phyloP scores from a whole-genome alignment of 139 green algal species.

The Marvania coccoides region DNA sequence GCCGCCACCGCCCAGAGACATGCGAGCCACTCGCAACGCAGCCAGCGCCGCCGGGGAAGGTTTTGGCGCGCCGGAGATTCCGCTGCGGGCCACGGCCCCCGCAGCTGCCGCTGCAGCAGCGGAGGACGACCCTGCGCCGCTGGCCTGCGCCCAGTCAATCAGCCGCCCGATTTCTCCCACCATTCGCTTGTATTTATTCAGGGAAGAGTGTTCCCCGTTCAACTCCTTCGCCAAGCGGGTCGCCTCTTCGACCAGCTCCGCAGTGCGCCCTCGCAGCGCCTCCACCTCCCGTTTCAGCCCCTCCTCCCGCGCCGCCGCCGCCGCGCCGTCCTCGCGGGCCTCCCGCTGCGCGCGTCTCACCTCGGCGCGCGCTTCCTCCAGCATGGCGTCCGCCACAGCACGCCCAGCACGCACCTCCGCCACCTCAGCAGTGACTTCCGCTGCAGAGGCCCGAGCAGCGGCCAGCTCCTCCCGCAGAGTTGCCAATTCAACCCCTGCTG shows the following conservation, averaged over 20 bases:
- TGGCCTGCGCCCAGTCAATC: constrained; percentile 26
- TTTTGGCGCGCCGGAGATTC: not conserved
- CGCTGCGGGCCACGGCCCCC: not conserved
- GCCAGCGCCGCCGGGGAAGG: not conserved
- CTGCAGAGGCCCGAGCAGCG: not conserved
- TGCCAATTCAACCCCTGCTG: not conserved
- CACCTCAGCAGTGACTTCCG: constrained; percentile 3
- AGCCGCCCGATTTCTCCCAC: constrained; percentile 26
- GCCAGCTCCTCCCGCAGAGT: constrained; percentile 7
- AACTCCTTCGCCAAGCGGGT: constrained; percentile 4
- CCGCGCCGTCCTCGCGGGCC: not conserved
- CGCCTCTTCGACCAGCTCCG: not conserved
- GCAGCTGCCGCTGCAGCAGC: constrained; percentile 1
- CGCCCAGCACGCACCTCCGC: not conserved
- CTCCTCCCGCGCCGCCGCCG: not conserved
- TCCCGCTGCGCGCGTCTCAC: constrained; percentile 1
- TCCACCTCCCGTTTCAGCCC: constrained; percentile 2
- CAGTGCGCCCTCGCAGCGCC: not conserved
- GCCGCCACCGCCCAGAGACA: not conserved
- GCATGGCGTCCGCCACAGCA: not conserved
- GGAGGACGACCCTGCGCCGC: not conserved
- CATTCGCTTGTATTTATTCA: constrained; percentile 26
- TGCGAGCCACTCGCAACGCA: constrained; percentile 2
- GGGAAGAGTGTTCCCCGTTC: not conserved
- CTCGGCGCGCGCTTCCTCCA: not conserved